A percentile compares a stretch with the other conserved stretches of the same genome.
These are phyloP conservation scores for Moricandia moricandioides DNA, from an alignment of 345 rosid genomes.

Conservation along the genomic window DNA sequence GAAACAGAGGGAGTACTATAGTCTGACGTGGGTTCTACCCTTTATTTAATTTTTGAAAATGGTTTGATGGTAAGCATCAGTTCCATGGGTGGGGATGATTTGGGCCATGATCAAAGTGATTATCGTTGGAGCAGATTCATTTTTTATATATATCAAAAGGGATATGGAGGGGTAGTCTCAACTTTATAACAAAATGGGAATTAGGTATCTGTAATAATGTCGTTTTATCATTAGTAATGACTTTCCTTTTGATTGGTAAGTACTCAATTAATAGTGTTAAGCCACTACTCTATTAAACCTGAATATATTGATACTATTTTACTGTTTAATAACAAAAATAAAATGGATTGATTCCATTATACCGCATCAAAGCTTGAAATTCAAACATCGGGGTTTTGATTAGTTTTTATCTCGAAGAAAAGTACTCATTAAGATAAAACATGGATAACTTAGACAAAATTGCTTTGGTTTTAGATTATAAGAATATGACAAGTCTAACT, in stretches of 20 bases:
- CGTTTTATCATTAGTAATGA: conserved; percentile 20
- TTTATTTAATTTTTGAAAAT: conserved; percentile 9
- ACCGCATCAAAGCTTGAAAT: not conserved
- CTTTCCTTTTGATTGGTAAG: not conserved
- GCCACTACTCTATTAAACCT: not conserved
- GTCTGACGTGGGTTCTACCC: conserved; percentile 29
- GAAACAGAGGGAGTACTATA: too few relatives aligned
- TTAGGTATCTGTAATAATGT: conserved; percentile 23
- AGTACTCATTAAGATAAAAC: not conserved
- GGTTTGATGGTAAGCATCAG: conserved; percentile 29
- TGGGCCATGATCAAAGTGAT: conserved; percentile 41
- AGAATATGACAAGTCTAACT: not conserved
- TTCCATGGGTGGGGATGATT: conserved; percentile 42
- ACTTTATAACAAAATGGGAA: conserved; percentile 15
- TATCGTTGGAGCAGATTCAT: conserved; percentile 28
- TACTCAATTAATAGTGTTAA: not conserved
- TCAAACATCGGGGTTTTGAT: not conserved
- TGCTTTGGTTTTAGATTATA: not conserved
- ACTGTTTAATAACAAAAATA: not conserved
- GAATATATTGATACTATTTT: not conserved
- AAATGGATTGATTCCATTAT: not conserved
- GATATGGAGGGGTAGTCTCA: conserved; percentile 9
- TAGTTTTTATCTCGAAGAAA: not conserved
- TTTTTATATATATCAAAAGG: conserved; percentile 5
- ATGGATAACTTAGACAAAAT: not conserved